Conservation (phyloP, 257 asterid species). For the Scutellaria galericulata region DNA sequence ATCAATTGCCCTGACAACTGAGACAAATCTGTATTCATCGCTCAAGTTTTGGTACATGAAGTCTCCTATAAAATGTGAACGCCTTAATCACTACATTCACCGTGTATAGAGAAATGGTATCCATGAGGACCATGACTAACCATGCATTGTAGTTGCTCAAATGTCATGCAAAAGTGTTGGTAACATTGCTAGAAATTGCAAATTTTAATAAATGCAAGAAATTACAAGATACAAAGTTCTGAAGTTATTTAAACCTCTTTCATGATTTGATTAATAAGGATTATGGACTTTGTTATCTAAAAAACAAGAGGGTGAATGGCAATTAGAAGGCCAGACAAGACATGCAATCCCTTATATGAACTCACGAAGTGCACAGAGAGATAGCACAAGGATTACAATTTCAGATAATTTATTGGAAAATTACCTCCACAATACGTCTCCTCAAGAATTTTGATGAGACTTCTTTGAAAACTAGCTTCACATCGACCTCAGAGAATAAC, state of each 20-base stretch:
- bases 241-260: slow-evolving; percentile 21
- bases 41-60: slow-evolving; percentile 24
- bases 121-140: neutral
- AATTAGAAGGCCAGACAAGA: slow-evolving; percentile 6
- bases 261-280: neutral
- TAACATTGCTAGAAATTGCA: slow-evolving; percentile 2
- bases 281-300: neutral
- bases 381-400: slow-evolving; percentile 23
- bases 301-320: slow-evolving; percentile 12
- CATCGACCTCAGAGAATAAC: slow-evolving; percentile 90
- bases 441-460: slow-evolving; percentile 83
- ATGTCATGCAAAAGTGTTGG: slow-evolving; percentile 22
- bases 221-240: slow-evolving; percentile 13
- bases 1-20: neutral
- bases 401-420: slow-evolving; percentile 24
- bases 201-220: slow-evolving; percentile 22
- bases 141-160: slow-evolving; percentile 13
- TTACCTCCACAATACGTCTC: slow-evolving; percentile 92
- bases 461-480: slow-evolving; percentile 93
- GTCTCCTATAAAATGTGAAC: slow-evolving; percentile 2
- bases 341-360: neutral
- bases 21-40: slow-evolving; percentile 6
- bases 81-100: slow-evolving; percentile 13
- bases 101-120: neutral
- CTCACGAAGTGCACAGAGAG: slow-evolving; percentile 9